A percentile compares a stretch with the other conserved stretches of the same genome.
Evolutionary conservation across 768 basidiomycete genomes (phyloP).

Genomic region (Hebeloma cylindrosporum): DNA sequence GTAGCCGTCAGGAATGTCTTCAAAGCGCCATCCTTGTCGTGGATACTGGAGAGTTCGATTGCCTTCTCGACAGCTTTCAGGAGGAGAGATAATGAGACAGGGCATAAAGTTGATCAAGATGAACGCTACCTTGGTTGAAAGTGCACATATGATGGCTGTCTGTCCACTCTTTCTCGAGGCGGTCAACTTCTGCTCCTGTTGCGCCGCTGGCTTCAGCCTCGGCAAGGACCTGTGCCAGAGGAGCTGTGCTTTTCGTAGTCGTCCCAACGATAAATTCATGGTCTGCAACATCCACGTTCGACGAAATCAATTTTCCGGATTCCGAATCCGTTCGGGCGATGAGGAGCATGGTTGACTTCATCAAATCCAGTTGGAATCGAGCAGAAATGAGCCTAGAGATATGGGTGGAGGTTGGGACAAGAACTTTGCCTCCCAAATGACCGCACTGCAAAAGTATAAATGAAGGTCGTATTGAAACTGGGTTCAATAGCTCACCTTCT

Average conservation of each 20-base stretch:
- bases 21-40: slow-evolving; percentile 55
- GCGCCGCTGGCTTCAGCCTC: slow-evolving; percentile 65
- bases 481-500: slow-evolving; percentile 55
- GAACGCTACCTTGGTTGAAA: slow-evolving; percentile 72
- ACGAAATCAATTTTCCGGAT: slow-evolving; percentile 80
- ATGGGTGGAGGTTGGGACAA: slow-evolving; percentile 89
- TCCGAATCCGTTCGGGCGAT: slow-evolving; percentile 94
- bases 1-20: slow-evolving; percentile 59
- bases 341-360: slow-evolving; percentile 84
- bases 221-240: slow-evolving; percentile 70
- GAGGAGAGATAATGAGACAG: neutral
- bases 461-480: neutral
- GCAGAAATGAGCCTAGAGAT: slow-evolving; percentile 81
- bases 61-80: slow-evolving; percentile 57
- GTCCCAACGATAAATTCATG: slow-evolving; percentile 78
- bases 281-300: slow-evolving; percentile 79
- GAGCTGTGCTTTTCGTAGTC: slow-evolving; percentile 41
- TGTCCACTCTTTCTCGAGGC: slow-evolving; percentile 77
- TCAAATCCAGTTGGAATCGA: slow-evolving; percentile 88
- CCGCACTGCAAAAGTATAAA: slow-evolving; percentile 56
- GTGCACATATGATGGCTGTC: slow-evolving; percentile 67
- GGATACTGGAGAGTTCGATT: slow-evolving; percentile 47
- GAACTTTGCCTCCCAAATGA: slow-evolving; percentile 88
- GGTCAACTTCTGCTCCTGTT: slow-evolving; percentile 67
- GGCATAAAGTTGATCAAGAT: neutral